These are phyloP conservation scores for Oryza nivara DNA, from an alignment of 176 grass and related monocot species.

Conservation along the genomic window DNA sequence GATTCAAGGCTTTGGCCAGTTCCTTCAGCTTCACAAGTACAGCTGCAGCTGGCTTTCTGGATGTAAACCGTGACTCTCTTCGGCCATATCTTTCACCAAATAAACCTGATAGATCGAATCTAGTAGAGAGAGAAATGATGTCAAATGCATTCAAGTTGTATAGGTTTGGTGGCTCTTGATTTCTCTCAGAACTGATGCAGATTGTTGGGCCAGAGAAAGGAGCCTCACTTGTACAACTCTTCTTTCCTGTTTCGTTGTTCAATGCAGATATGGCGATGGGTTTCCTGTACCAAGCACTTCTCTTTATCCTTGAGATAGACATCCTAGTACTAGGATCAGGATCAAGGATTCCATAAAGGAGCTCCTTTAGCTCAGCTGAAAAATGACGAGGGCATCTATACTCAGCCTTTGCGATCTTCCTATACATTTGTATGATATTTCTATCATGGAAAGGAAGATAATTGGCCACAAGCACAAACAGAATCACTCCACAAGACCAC, in stretches of 20 bases:
- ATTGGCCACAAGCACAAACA: constrained; percentile 72
- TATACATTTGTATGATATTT: constrained; percentile 88
- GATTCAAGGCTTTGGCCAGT: constrained; percentile 54
- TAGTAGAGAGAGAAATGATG: constrained; percentile 74
- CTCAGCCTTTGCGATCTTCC: constrained; percentile 69
- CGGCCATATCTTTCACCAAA: constrained; percentile 60
- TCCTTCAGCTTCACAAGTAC: constrained; percentile 63
- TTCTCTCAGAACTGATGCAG: constrained; percentile 22
- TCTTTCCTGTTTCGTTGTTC: constrained; percentile 18
- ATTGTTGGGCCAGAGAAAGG: neutral
- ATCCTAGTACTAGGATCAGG: constrained; percentile 77
- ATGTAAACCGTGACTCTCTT: constrained; percentile 72
- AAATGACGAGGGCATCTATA: constrained; percentile 85
- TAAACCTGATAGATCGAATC: constrained; percentile 69
- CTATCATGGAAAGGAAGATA: constrained; percentile 85
- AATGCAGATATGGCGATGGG: constrained; percentile 23
- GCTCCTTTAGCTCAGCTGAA: constrained; percentile 56
- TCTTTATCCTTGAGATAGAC: constrained; percentile 69
- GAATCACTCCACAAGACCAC: constrained; percentile 88
- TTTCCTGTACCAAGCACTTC: constrained; percentile 72
- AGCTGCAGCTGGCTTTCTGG: constrained; percentile 39
- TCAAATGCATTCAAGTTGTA: constrained; percentile 79
- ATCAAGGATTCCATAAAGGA: constrained; percentile 74
- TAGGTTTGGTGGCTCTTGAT: constrained; percentile 32
- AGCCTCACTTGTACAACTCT: neutral